Base-by-base conservation (phyloP, 2,329 filamentous ascomycete genomes). In the Aphanocladium album region DNA sequence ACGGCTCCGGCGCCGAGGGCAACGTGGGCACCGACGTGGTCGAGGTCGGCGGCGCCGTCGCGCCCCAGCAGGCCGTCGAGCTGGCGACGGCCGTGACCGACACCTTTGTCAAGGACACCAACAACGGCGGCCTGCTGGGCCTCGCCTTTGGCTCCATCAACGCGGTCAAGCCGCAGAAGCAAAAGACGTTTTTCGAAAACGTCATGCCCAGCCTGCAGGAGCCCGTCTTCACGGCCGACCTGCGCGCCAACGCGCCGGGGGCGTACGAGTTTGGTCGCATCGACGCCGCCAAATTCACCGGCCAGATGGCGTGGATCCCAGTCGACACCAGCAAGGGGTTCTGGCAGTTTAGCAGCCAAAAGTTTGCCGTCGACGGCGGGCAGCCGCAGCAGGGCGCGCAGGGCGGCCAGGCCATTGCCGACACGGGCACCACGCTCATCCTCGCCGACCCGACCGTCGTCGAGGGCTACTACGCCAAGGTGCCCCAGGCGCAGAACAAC, bases 141-240 rank as follows among this genome's bases (percentile, higher is more conserved):
- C 80, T 90, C 27, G 87, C 82, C 9, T 90, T 88, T 69, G 83
- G 81, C 60, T 78, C 73, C 43, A 79, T 89, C 70, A 90, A 89
- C 70, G 87, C 83, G 1, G 82, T 89, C 62, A 69, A 80, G 69
- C 87, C 88, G 1, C 74, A 78, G 17, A 75, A 79, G 64, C 86
- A 89, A 65, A 87, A 86, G 73, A 91, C 88, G 12, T 91, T 90
- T 72, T 90, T 91, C 70, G 87, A 89, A 68, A 91, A 89, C 70
- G 76, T 89, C 65, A 82, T 83, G 72, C 64, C 72, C n/a, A 72
- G 76, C 19, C 82, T 91, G 25, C 80, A 83, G 27, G 74, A 83
- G 72, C 88, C 88, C 0, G 76, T 91, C 57, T 88, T 91, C 74
- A 89, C 88, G 0, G 87, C 86, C 33, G 82, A 87, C 64, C 79